Base-by-base conservation (phyloP, 805 yeast genomes). In the Metschnikowia drakensbergensis region DNA sequence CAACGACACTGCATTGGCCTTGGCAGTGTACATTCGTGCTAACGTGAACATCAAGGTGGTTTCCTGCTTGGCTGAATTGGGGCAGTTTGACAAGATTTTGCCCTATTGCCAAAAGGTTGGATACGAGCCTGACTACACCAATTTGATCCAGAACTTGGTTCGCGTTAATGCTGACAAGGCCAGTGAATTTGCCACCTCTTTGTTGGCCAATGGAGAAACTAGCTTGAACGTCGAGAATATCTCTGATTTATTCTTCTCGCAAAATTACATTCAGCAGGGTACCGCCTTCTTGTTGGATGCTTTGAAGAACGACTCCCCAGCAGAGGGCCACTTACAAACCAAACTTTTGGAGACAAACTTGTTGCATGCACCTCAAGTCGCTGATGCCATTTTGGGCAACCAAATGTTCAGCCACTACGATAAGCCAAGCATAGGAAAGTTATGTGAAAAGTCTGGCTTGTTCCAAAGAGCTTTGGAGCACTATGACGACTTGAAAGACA, bases 291-390 rank as follows among this genome's bases (percentile, higher is more conserved):
- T 94, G 62, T 77, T 94, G 59, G 99, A 94, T 68, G 98, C 97
- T 7, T 79, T 94, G 65, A 94, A 94, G 74, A 87, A 84, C 54
- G 96, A 94, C 70, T 78, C 84, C 34, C 97, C 98, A 36, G 86
- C 91, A 54, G 96, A 94, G 64, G 97, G 97, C 13, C 96, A 90
- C 62, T 76, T 94, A 63, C 99, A 94, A 76, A 94, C 99, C 6
- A 83, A 96, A 62, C 81, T 94, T 45, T 80, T 94, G 58, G 99
- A 94, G 71, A 89, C 88, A 58, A 94, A 94, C 68, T 76, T 94
- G 65, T 68, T 88, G 64, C 95, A 91, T 66, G 99, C 99, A 13
- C 99, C 99, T 45, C 99, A 94, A 77, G 99, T 94, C 49, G 99
- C 99, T 37, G 99, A 94, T 70, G 99, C 99, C 22, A 94, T 94